These are phyloP conservation scores for Trichoderma afroharzianum DNA, from an alignment of 2,329 filamentous ascomycete genomes.

Conservation along the genomic window DNA sequence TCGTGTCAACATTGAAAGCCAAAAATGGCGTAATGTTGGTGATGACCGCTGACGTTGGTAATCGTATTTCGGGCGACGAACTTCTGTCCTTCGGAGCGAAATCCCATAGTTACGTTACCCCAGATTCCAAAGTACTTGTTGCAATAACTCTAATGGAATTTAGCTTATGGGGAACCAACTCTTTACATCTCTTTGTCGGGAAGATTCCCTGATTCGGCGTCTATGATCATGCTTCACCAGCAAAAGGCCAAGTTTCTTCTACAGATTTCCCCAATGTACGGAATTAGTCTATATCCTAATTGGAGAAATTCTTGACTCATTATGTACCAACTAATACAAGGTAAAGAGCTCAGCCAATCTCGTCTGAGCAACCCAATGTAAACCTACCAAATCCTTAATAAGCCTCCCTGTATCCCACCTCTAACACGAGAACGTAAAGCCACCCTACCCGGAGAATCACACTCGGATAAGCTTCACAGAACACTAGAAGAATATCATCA, in stretches of 20 bases:
- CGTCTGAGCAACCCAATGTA: background rate
- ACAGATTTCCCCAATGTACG: background rate
- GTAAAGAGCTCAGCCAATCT: background rate
- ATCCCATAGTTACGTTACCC: accelerated
- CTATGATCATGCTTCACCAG: background rate
- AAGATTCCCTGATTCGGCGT: background rate
- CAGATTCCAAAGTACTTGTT: background rate
- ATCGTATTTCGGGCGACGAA: background rate
- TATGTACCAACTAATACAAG: background rate
- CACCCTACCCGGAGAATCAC: background rate
- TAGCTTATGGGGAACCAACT: background rate
- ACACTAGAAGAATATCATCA: background rate
- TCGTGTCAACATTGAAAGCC: no score
- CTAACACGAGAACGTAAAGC: background rate
- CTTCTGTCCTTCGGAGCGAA: background rate
- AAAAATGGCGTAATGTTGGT: no score
- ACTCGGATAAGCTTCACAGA: background rate
- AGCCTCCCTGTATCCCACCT: background rate
- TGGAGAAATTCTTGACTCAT: background rate
- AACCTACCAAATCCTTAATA: background rate
- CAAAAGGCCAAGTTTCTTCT: background rate
- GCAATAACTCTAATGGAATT: background rate
- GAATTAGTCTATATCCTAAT: background rate
- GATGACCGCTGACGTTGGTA: background rate
- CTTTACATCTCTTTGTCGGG: background rate